These are phyloP conservation scores for Apiotrichum veenhuisii DNA, from an alignment of 1,284 basidiomycete species.

Conservation along the genomic window DNA sequence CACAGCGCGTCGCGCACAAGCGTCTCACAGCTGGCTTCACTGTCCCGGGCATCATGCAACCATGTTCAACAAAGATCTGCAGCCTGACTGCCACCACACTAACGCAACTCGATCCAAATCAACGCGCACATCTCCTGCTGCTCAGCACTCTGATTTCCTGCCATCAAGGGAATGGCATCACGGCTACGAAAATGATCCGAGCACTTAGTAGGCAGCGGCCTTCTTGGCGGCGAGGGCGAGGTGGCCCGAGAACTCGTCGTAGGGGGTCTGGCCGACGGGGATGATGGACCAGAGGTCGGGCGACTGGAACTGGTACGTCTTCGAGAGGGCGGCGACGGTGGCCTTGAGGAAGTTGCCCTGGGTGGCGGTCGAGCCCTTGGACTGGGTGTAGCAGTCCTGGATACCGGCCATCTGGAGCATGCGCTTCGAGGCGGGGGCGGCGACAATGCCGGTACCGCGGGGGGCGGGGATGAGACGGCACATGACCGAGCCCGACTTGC, in stretches of 20 bases:
- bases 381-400: conserved; percentile 77
- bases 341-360: conserved; percentile 99
- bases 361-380: conserved; percentile 96
- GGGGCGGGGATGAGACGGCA: conserved; percentile 98
- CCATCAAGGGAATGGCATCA: conserved; percentile 11
- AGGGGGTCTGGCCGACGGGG: conserved; percentile 71
- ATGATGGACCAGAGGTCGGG: conserved; percentile 98
- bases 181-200: conserved; percentile 11
- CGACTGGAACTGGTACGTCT: conserved; percentile 93
- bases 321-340: conserved; percentile 93
- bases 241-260: conserved; percentile 90
- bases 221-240: conserved; percentile 76
- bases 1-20: too few species aligned
- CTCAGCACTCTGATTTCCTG: neutral
- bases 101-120: neutral
- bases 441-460: conserved; percentile 98
- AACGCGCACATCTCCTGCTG: neutral
- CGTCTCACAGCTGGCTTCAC: too few species aligned
- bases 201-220: conserved; percentile 68
- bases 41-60: too few species aligned
- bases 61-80: too few species aligned
- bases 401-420: conserved; percentile 97
- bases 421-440: conserved; percentile 95
- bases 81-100: neutral
- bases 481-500: conserved; percentile 99